These are phyloP conservation scores for Trifolium subterraneum DNA, from an alignment of 306 rosid genomes.

Conservation along the genomic window DNA sequence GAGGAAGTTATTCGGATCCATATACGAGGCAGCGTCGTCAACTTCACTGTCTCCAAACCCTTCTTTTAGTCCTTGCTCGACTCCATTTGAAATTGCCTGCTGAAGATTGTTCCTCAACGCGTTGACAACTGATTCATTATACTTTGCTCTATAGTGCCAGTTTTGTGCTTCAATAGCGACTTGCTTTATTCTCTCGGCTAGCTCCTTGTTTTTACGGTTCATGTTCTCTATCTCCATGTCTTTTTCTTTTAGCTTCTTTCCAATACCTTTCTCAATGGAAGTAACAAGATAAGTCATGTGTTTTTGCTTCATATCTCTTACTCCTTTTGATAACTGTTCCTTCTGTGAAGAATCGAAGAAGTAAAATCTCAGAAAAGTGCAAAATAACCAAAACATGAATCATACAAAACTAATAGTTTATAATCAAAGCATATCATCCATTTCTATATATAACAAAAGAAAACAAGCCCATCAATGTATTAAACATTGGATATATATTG, in stretches of 20 bases:
- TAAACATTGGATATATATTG: too few species aligned
- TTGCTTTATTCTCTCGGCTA: constrained; percentile 68
- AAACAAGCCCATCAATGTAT: too few species aligned
- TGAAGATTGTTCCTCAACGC: constrained; percentile 77
- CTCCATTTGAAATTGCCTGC: constrained; percentile 87
- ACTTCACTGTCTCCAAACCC: constrained; percentile 94
- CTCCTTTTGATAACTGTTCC: constrained; percentile 81
- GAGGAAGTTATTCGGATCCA: constrained; percentile 66
- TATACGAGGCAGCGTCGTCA: constrained; percentile 75
- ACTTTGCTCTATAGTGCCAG: constrained; percentile 86
- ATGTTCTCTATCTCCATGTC: constrained; percentile 79
- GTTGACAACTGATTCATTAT: constrained; percentile 87
- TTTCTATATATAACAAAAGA: too few species aligned
- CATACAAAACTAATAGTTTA: constrained; percentile 11
- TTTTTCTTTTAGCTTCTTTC: constrained; percentile 69
- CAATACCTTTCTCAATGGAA: constrained; percentile 73
- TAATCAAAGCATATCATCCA: background rate
- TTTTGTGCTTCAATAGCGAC: constrained; percentile 79
- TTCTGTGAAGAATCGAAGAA: constrained; percentile 54
- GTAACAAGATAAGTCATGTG: constrained; percentile 63
- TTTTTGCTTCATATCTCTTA: constrained; percentile 80
- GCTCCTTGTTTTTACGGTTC: constrained; percentile 52
- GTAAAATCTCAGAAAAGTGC: constrained; percentile 15
- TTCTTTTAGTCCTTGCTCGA: constrained; percentile 77
- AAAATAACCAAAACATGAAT: constrained; percentile 19